A percentile compares a stretch with the other conserved stretches of the same genome.
These are phyloP conservation scores for Pilaira anomala DNA, from an alignment of 192 early-diverging fungal species.

Conservation along the genomic window DNA sequence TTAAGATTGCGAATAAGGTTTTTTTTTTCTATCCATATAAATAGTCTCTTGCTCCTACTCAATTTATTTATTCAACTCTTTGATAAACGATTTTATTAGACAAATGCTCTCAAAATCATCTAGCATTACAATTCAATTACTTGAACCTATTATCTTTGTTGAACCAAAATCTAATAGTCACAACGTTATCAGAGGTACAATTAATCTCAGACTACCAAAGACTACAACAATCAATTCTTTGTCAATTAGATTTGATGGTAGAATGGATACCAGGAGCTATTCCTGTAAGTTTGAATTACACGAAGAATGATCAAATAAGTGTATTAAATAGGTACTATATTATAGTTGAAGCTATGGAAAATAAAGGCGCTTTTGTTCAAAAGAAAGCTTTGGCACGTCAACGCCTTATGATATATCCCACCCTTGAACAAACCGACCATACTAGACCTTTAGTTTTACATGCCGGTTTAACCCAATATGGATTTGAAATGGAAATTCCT, in stretches of 20 bases:
- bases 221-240: conserved; percentile 5
- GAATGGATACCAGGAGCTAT: background rate
- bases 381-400: conserved; percentile 1
- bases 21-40: background rate
- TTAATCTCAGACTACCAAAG: conserved; percentile 1
- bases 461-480: conserved; percentile 1
- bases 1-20: no score
- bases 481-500: conserved; percentile 12
- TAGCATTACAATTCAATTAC: conserved; percentile 13
- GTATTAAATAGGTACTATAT: background rate
- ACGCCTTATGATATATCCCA: background rate
- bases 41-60: conserved; percentile 11
- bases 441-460: background rate
- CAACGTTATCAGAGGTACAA: conserved; percentile 6
- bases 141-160: conserved; percentile 10
- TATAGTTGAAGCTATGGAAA: conserved; percentile 8
- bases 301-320: background rate
- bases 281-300: background rate
- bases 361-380: background rate
- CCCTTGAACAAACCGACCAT: background rate
- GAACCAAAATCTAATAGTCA: background rate
- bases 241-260: conserved; percentile 8
- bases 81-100: background rate
- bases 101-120: conserved; percentile 8
- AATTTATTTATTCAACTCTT: conserved; percentile 2